Base-by-base conservation (phyloP, 2,329 filamentous ascomycete genomes). In the Colletotrichum lindemuthianum region DNA sequence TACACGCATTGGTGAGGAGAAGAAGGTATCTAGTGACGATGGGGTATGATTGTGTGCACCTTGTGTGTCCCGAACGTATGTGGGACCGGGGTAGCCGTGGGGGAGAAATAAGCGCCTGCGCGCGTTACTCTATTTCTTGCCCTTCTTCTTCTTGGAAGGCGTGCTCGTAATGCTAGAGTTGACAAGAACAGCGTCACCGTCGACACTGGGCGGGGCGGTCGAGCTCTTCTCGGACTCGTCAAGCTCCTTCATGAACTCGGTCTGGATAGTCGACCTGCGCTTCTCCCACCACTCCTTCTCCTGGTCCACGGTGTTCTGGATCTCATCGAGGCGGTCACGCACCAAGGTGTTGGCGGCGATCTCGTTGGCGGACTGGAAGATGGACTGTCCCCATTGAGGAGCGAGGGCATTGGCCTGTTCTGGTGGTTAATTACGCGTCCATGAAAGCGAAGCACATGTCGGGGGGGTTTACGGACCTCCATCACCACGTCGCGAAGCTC, bases 351-450 rank as follows among this genome's bases (percentile, higher is more conserved):
- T 97, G 74, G 93, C 90, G 64, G 91, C 89, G 79, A 99, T 97
- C 79, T 99, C 96, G 78, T 97, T 97, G 59, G 96, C 96, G 49
- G 92, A 94, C 78, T 99, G 96, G 86, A 99, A 99, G 76, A 99
- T 98, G 60, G 87, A 88, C 75, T 96, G 90, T 67, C 96, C 96
- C 96, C 96, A 99, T 77, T 90, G 90, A 52, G 92, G 90, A 1
- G 88, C 85, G 68, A 97, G 91, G 16, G 92, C 93, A 76, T 98
- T 98, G 72, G 96, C 96, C 93, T 97, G 69, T 45, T 15, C 59
- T 16, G 60, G 61, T 15, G 43, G 15, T 65, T 54, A 57, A 48
- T 59, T 12, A 59, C 59, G 16, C 2, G 7, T 13, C 41, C 41
- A 15, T 2, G 10, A 33, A 24, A 24, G 24, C 24, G 4, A 24